Evolutionary conservation across 768 basidiomycete genomes (phyloP).

Genomic region (Leccinum incarnatum): DNA sequence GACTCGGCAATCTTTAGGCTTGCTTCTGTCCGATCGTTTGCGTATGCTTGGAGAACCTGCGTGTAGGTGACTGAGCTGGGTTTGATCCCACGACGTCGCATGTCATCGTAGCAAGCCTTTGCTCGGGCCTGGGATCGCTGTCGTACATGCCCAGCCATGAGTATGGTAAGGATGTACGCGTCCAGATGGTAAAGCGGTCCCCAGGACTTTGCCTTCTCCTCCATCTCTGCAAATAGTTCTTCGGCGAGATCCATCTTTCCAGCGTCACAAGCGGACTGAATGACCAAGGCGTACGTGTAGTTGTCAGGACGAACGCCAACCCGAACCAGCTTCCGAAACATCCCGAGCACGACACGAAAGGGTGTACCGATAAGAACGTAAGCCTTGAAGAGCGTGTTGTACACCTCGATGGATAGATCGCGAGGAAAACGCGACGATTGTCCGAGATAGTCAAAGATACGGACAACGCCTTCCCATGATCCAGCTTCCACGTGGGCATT

Average conservation of each 20-base stretch:
- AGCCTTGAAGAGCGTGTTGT: conserved; percentile 80
- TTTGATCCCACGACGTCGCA: conserved; percentile 60
- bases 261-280: conserved; percentile 79
- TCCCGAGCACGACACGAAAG: conserved; percentile 53
- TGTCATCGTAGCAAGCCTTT: conserved; percentile 65
- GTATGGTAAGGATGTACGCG: conserved; percentile 64
- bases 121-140: conserved; percentile 51
- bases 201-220: conserved; percentile 37
- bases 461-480: conserved; percentile 73
- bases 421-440: conserved; percentile 34
- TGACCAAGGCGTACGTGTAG: conserved; percentile 68
- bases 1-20: conserved; percentile 61
- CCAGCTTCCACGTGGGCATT: conserved; percentile 80
- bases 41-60: conserved; percentile 63
- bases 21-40: conserved; percentile 44
- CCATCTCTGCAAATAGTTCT: conserved; percentile 69
- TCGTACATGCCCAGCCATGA: conserved; percentile 73
- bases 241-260: conserved; percentile 61
- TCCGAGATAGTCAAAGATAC: conserved; percentile 62
- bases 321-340: conserved; percentile 57
- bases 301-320: conserved; percentile 54
- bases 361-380: conserved; percentile 81
- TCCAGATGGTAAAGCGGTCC: conserved; percentile 44
- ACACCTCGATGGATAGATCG: conserved; percentile 55
- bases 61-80: conserved; percentile 69